A percentile compares a stretch with the other conserved stretches of the same genome.
These are phyloP conservation scores for Blastobotrys serpentis DNA, from an alignment of 1,139 yeast species.

Conservation along the genomic window DNA sequence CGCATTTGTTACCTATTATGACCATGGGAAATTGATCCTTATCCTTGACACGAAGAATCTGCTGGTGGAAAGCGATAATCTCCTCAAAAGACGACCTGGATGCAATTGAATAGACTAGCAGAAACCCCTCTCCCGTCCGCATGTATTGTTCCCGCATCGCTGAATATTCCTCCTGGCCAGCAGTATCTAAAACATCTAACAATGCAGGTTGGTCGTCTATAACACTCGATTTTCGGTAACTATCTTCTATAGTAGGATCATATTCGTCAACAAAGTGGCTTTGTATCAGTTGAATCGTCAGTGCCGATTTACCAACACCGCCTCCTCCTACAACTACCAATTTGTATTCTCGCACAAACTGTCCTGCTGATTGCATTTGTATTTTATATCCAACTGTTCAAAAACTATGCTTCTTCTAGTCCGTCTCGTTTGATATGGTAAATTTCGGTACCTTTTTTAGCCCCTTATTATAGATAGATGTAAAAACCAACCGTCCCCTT, in stretches of 20 bases:
- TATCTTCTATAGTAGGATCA: constrained; percentile 97
- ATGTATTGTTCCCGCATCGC: constrained; percentile 94
- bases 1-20: constrained; percentile 40
- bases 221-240: constrained; percentile 88
- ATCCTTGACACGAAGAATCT: constrained; percentile 83
- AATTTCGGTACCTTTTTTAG: background rate
- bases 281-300: constrained; percentile 64
- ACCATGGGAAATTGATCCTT: constrained; percentile 41
- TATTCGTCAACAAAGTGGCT: constrained; percentile 91
- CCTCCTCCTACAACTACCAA: constrained; percentile 97
- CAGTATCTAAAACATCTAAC: constrained; percentile 91
- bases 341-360: constrained; percentile 53
- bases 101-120: constrained; percentile 85
- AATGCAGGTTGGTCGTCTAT: constrained; percentile 91
- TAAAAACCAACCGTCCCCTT: constrained; percentile 1
- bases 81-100: constrained; percentile 84
- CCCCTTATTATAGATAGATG: too few relatives aligned
- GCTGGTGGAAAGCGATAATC: constrained; percentile 78
- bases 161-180: constrained; percentile 96
- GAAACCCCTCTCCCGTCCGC: constrained; percentile 90
- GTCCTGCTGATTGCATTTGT: constrained; percentile 13
- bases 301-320: constrained; percentile 96
- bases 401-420: too few relatives aligned
- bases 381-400: too few relatives aligned
- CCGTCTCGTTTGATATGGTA: too few relatives aligned